A percentile compares a stretch with the other conserved stretches of the same genome.
phyloP scores from a whole-genome alignment of 345 rosid genomes.

The Eutrema japonicum region DNA sequence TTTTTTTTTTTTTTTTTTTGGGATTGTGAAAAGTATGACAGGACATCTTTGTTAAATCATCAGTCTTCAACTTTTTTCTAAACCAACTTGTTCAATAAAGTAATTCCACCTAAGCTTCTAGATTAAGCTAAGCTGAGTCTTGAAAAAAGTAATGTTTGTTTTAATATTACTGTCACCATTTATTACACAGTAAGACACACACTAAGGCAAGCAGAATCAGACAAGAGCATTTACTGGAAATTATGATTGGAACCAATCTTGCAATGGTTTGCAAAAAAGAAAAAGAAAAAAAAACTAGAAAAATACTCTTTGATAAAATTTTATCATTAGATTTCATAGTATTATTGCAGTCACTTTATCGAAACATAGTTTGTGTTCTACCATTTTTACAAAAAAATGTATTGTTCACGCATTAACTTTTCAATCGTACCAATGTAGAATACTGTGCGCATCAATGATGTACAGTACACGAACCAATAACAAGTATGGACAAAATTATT shows the following conservation, averaged over 20 bases:
- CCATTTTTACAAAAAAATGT: too few relatives aligned
- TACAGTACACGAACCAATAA: too few relatives aligned
- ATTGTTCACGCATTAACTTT: too few relatives aligned
- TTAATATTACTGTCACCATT: slow-evolving; percentile 25
- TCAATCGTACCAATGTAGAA: too few relatives aligned
- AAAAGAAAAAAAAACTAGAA: not conserved
- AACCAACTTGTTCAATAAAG: slow-evolving; percentile 10
- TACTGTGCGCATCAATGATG: too few relatives aligned
- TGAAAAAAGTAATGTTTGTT: not conserved
- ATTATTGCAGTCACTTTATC: too few relatives aligned
- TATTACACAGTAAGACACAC: not conserved
- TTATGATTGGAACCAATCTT: slow-evolving; percentile 18
- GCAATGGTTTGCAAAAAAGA: slow-evolving; percentile 13
- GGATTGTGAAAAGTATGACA: slow-evolving; percentile 15
- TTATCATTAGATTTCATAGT: not conserved
- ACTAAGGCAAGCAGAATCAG: slow-evolving; percentile 8
- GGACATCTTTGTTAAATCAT: slow-evolving; percentile 27
- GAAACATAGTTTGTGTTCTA: too few relatives aligned
- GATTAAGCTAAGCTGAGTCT: slow-evolving; percentile 1
- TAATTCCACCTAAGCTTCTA: not conserved
- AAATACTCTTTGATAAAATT: not conserved
- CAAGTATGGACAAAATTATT: too few relatives aligned
- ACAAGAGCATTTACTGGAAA: slow-evolving; percentile 1
- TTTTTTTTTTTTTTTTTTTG: not conserved
- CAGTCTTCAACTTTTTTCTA: slow-evolving; percentile 12